These are phyloP conservation scores for Trichophyton schoenleinii DNA, from an alignment of 2,329 filamentous ascomycete genomes.

Conservation along the genomic window DNA sequence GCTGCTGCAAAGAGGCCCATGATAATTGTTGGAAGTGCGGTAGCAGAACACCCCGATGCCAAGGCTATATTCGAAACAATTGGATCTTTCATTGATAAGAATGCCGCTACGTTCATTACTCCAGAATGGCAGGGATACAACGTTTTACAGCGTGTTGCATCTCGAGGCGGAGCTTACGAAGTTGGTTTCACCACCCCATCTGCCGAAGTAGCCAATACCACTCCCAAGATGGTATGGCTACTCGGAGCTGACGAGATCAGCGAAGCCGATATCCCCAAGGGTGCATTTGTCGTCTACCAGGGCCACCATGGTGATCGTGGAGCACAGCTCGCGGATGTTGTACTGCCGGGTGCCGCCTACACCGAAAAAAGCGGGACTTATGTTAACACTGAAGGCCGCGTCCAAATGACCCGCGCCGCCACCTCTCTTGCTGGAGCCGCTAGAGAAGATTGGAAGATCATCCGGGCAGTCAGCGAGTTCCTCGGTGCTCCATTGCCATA, in stretches of 20 bases:
- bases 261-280: slow-evolving; percentile 78
- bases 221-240: slow-evolving; percentile 92
- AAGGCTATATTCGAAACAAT: slow-evolving; percentile 89
- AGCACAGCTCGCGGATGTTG: slow-evolving; percentile 81
- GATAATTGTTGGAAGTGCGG: slow-evolving; percentile 89
- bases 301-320: slow-evolving; percentile 94
- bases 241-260: slow-evolving; percentile 87
- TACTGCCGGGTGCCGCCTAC: slow-evolving; percentile 89
- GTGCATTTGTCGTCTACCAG: slow-evolving; percentile 94
- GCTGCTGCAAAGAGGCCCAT: slow-evolving; percentile 79
- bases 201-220: slow-evolving; percentile 64
- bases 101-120: slow-evolving; percentile 75
- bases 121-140: slow-evolving; percentile 96
- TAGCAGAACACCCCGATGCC: slow-evolving; percentile 79
- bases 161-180: slow-evolving; percentile 85
- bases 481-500: slow-evolving; percentile 77
- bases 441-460: slow-evolving; percentile 97
- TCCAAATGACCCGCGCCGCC: slow-evolving; percentile 84
- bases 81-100: slow-evolving; percentile 84
- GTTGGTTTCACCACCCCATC: slow-evolving; percentile 88
- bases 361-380: slow-evolving; percentile 95
- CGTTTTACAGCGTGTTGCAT: slow-evolving; percentile 84
- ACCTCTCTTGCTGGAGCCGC: slow-evolving; percentile 80
- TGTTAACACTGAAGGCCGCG: slow-evolving; percentile 93
- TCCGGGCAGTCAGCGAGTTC: slow-evolving; percentile 85